Evolutionary conservation across 108 stramenopile species (phyloP).

Genomic region (Nitzschia palea): DNA sequence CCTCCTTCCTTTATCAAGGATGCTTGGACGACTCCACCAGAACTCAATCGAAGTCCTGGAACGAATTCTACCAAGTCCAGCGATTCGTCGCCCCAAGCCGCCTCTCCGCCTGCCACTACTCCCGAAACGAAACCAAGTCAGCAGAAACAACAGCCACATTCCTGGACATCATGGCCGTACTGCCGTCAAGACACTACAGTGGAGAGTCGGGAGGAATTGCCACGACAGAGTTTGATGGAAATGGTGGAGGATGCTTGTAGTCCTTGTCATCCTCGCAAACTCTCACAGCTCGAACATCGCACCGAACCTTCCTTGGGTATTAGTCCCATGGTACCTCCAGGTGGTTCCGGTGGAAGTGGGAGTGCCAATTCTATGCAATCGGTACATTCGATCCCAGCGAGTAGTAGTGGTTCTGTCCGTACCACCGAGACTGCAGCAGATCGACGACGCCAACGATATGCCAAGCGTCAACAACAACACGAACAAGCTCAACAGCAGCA

Average conservation of each 20-base stretch:
- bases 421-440: slow-evolving; percentile 30
- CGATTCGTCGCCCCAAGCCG: slow-evolving; percentile 11
- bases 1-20: not conserved
- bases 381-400: too few species aligned
- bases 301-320: slow-evolving; percentile 24
- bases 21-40: not conserved
- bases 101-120: slow-evolving; percentile 5
- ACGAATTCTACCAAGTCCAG: slow-evolving; percentile 30
- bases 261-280: slow-evolving; percentile 21
- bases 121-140: not conserved
- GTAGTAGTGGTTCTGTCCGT: too few species aligned
- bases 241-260: slow-evolving; percentile 18
- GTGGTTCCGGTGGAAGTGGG: too few species aligned
- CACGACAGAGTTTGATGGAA: slow-evolving; percentile 5
- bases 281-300: not conserved
- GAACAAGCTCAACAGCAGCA: not conserved
- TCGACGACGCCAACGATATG: slow-evolving; percentile 27
- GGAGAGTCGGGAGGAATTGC: not conserved
- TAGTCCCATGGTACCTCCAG: slow-evolving; percentile 23
- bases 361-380: too few species aligned
- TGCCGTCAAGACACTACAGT: slow-evolving; percentile 21
- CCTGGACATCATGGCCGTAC: slow-evolving; percentile 3
- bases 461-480: slow-evolving; percentile 4
- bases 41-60: slow-evolving; percentile 7
- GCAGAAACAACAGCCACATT: too few species aligned